Base-by-base conservation (phyloP, 805 yeast genomes). In the Diddensiella caesifluorescens region DNA sequence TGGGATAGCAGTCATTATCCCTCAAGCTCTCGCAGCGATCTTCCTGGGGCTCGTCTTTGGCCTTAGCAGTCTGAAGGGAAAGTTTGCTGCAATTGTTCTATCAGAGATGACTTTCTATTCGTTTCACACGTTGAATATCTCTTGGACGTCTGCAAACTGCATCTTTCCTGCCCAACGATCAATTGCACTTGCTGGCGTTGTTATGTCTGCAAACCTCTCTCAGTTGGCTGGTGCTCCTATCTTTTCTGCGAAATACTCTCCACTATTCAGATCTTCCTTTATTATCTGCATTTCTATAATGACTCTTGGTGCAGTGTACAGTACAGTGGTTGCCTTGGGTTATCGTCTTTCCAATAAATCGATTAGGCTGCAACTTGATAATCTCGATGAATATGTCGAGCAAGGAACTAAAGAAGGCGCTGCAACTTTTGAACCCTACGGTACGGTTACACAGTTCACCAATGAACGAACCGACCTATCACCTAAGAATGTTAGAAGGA, bases 141-240 rank as follows among this genome's bases (percentile, higher is more conserved):
- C 46, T 4, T 43, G 46, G 46, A 43, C 46, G 2, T 43, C 46
- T 16, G 46, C 46, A 18, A 43, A 43, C 35, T 43, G 46, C 26
- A 32, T 43, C 16, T 27, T 43, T 6, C 46, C 46, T n/a, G 46
- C 39, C 16, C 46, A 43, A 27, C 15, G 46, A 23, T 43, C 46
- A 7, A 18, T 43, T 12, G 19, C 46, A 9, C 25, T 43, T 6
- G 46, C 46, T 20, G 46, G 39, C n/a, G 46, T 43, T 3, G 39
- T 43, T 13, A 43, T 43, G 46, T 35, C 46, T 12, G 46, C 46
- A 4, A 43, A 43, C 22, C 27, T 43, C 4, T 35, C 43, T 2
- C 46, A 43, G 28, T 25, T 43, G 29, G 46, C 46, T 7, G 46
- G 46, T 12, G 46, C 46, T 12, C 43, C 46, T 2, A 33, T 43